Evolutionary conservation across 441 rosid genomes (phyloP), one percentile per base, ranked within the genome.

Genomic region (Flueggea neowawraea): DNA sequence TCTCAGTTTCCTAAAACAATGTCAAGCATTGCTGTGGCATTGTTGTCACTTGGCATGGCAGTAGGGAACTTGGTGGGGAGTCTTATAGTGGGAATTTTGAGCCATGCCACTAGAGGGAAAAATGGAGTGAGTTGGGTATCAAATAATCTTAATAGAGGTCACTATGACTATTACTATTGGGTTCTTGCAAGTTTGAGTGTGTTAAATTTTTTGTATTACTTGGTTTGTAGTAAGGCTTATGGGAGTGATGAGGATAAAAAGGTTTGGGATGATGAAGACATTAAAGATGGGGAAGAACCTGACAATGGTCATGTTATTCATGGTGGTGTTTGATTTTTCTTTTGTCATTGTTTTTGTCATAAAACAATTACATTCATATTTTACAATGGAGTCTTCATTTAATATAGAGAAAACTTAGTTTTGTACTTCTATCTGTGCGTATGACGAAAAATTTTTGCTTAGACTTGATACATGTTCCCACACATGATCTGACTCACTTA

Each of bases 161-260:
- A 67, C 57, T 80, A 73, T 52, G 90, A 84, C 33, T 80, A 82
- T 50, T 84, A 82, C 55, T 80, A 80, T 52, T 80, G 90, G 85
- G 31, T 82, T 9, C 69, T 82, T 31, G 48, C 74, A 0, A 14
- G 52, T 7, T 33, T 82, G 58, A 68, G 81, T 59, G 74, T 59
- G 39, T 33, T 65, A 6, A 84, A 80, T 63, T 67, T 84, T 59
- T 67, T 76, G 32, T 80, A 74, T 54, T 16, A 39, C 53, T 63
- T 54, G 55, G 31, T 57, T 48, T 11, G 22, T 56, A 9, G 43
- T 52, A 11, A 5, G 55, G 57, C 17, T 5, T 13, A 53, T 15
- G 31, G 62, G 57, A 58, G 60, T 5, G 50, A 52, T 55, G 79
- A 77, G 12, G 68, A 68, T 2, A 52, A 17, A 1, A 58, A 62